Conservation (phyloP, 2,329 filamentous ascomycete species). For the Huntiella decipiens region DNA sequence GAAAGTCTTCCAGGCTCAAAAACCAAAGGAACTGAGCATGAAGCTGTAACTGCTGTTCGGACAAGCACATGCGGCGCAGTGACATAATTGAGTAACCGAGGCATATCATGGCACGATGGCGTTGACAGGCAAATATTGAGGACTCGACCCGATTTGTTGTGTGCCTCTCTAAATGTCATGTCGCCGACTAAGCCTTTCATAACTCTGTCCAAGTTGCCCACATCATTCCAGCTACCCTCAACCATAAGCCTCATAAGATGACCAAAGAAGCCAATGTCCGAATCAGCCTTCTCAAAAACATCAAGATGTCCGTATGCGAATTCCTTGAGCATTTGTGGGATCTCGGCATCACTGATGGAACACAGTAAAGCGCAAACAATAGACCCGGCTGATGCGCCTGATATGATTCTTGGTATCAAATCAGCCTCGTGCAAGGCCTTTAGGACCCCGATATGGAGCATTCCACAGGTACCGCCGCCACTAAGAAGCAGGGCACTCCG, state of each 20-base stretch:
- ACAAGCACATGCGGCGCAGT: constrained; percentile 89
- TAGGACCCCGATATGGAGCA: constrained; percentile 78
- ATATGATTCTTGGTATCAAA: constrained; percentile 69
- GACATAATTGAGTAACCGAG: constrained; percentile 74
- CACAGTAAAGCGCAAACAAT: constrained; percentile 72
- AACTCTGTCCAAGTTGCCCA: constrained; percentile 58
- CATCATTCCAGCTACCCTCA: constrained; percentile 72
- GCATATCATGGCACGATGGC: constrained; percentile 70
- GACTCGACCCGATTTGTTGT: constrained; percentile 80
- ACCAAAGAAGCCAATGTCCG: constrained; percentile 34
- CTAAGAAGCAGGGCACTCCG: constrained; percentile 66
- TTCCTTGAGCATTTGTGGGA: constrained; percentile 46
- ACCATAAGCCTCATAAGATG: constrained; percentile 58
- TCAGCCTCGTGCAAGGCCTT: constrained; percentile 60
- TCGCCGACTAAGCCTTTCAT: constrained; percentile 70
- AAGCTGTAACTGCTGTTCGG: constrained; percentile 91
- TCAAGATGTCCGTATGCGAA: constrained; percentile 66
- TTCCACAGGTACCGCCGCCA: constrained; percentile 75
- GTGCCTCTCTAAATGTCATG: constrained; percentile 87
- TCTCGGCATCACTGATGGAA: constrained; percentile 57
- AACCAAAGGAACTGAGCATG: constrained; percentile 76
- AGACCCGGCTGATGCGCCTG: constrained; percentile 70
- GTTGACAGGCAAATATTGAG: constrained; percentile 89
- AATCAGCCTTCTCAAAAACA: constrained; percentile 48
- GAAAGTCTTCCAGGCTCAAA: constrained; percentile 64